Evolutionary conservation across 106 monocot species (phyloP), one percentile per base, ranked within the genome.

Genomic region (Hemerocallis citrina): DNA sequence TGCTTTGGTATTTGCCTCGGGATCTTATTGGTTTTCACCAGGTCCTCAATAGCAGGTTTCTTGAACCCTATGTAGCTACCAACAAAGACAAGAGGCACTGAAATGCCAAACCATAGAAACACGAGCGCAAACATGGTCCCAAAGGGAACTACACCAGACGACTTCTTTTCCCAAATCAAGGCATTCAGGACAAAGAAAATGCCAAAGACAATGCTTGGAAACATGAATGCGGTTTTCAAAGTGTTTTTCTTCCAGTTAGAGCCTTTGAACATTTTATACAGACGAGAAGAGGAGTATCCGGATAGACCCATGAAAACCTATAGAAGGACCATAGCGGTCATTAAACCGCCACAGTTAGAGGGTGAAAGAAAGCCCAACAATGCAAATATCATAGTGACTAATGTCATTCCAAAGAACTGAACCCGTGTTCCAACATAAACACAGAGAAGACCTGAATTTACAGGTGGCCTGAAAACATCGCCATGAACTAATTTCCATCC

Each of bases 221-320:
- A 86, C 68, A 86, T 72, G 67, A 75, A 77, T 23, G 86, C 81
- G 1, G 81, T 86, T 62, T 78, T 81, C 49, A 81, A 59, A 5
- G 86, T 78, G 57, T 55, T 86, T 38, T 68, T 86, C 70, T 86
- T 86, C 86, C 86, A 86, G n/a, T 86, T 69, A 0, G 77, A 52
- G 34, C 86, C 86, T 59, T 78, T 86, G 68, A 81, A 86, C 86
- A 86, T 86, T 64, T 81, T 81, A 44, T 86, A 72, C 10, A 86
- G 62, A 30, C 86, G 73, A 16, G 81, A 66, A 13, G 86, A 86
- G 10, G 81, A 63, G 42, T 81, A 86, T 48, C 86, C 86, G 7
- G 86, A 81, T 6, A 86, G 64, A 23, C 86, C 86, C 86, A 86
- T 86, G 74, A 86, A 86, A 5, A 78, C 86, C 86, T 81, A 86